Conservation (phyloP, 768 basidiomycete genomes). For the Tricholoma flavovirens region DNA sequence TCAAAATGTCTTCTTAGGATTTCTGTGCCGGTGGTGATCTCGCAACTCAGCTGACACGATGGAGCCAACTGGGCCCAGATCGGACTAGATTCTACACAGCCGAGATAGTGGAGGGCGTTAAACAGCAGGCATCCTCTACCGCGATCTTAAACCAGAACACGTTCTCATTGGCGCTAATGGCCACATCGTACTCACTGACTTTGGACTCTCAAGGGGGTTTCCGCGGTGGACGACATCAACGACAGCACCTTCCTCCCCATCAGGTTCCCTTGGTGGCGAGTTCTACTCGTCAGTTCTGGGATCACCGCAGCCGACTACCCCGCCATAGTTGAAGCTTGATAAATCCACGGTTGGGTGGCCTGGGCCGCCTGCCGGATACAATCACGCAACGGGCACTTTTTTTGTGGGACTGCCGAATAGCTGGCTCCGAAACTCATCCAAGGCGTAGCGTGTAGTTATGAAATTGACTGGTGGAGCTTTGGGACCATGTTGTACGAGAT, state of each 20-base stretch:
- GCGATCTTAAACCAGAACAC: slow-evolving; percentile 96
- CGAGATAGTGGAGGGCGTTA: slow-evolving; percentile 95
- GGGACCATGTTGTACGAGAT: slow-evolving; percentile 98
- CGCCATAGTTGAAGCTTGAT: slow-evolving; percentile 75
- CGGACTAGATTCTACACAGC: slow-evolving; percentile 95
- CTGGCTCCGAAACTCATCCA: slow-evolving; percentile 96
- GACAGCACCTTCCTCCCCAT: slow-evolving; percentile 55
- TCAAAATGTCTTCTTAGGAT: slow-evolving; percentile 42
- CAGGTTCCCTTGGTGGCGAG: slow-evolving; percentile 26
- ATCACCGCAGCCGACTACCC: slow-evolving; percentile 27
- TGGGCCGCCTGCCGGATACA: slow-evolving; percentile 38
- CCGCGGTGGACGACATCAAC: slow-evolving; percentile 43
- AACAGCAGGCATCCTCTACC: slow-evolving; percentile 97
- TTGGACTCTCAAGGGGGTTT: slow-evolving; percentile 91
- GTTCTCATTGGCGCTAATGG: slow-evolving; percentile 92
- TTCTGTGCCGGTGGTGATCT: slow-evolving; percentile 96
- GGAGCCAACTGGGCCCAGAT: slow-evolving; percentile 92
- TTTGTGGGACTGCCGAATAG: slow-evolving; percentile 94
- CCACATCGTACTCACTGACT: slow-evolving; percentile 96
- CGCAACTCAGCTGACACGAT: slow-evolving; percentile 93
- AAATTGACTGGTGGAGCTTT: slow-evolving; percentile 98
- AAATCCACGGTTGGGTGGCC: slow-evolving; percentile 53
- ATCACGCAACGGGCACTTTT: slow-evolving; percentile 78
- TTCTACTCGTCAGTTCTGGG: no score
- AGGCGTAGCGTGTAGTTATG: slow-evolving; percentile 83